phyloP scores from a whole-genome alignment of 208 protist genomes.

The Acanthamoeba sp. region DNA sequence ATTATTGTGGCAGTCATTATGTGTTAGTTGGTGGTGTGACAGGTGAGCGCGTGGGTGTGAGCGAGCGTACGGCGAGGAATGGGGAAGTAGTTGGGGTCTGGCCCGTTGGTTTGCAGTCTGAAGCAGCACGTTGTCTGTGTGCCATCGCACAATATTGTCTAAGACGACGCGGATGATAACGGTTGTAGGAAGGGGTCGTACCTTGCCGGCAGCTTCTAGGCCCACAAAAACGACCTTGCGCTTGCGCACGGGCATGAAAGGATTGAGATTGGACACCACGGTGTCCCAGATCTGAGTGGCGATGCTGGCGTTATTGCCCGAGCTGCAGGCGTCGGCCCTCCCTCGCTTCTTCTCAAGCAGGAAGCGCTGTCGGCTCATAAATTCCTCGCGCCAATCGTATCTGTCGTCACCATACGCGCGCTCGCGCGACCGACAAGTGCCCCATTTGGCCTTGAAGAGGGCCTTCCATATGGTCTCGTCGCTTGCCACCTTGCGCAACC shows the following conservation, averaged over 20 bases:
- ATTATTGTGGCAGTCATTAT: no score
- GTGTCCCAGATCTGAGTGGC: neutral
- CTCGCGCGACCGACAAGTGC: neutral
- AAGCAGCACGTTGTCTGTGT: slow-evolving; percentile 39
- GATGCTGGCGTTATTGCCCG: neutral
- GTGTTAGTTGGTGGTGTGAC: no score
- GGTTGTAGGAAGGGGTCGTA: neutral
- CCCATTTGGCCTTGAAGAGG: slow-evolving; percentile 25
- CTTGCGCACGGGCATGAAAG: slow-evolving; percentile 4
- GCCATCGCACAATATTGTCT: neutral
- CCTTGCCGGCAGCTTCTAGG: slow-evolving; percentile 21
- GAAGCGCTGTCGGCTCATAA: neutral
- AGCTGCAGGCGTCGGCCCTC: neutral
- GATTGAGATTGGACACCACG: neutral
- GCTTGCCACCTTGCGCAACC: neutral
- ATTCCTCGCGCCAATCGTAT: slow-evolving; percentile 8
- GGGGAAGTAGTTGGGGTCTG: slow-evolving; percentile 42
- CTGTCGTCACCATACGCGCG: no score
- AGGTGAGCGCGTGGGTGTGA: no score
- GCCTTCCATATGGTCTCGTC: slow-evolving; percentile 2
- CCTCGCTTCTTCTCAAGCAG: neutral
- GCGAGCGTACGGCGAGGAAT: slow-evolving; percentile 9
- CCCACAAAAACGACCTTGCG: slow-evolving; percentile 46
- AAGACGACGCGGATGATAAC: neutral
- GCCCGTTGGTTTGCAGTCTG: slow-evolving; percentile 7